phyloP scores from a whole-genome alignment of 2,329 filamentous ascomycete species.

The Westerdykella sp. region DNA sequence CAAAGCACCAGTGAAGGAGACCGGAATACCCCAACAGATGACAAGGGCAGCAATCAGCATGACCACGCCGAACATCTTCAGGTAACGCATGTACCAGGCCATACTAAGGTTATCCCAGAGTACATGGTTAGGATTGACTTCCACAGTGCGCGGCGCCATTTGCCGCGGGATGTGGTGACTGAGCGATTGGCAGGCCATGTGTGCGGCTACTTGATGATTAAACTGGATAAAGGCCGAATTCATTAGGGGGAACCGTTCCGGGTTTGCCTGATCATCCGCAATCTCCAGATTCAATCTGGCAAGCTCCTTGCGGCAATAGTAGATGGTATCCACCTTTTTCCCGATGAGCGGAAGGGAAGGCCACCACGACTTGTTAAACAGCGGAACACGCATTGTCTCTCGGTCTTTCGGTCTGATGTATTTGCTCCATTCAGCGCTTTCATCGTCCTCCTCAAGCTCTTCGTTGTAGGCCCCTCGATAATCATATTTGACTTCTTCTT shows the following conservation, averaged over 20 bases:
- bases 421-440: constrained; percentile 63
- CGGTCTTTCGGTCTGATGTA: constrained; percentile 77
- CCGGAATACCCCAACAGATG: constrained; percentile 83
- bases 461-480: constrained; percentile 26
- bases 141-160: constrained; percentile 88
- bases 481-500: constrained; percentile 27
- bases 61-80: constrained; percentile 62
- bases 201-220: constrained; percentile 92
- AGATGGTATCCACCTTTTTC: constrained; percentile 91
- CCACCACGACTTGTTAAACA: constrained; percentile 55
- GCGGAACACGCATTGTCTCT: constrained; percentile 72
- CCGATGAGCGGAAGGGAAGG: constrained; percentile 71
- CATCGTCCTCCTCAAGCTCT: constrained; percentile 24
- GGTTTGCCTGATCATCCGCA: constrained; percentile 77
- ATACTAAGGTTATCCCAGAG: constrained; percentile 98
- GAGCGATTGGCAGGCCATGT: constrained; percentile 93
- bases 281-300: constrained; percentile 88
- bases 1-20: constrained; percentile 78
- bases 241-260: constrained; percentile 84
- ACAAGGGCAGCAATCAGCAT: constrained; percentile 66
- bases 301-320: constrained; percentile 79
- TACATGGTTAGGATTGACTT: constrained; percentile 88
- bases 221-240: constrained; percentile 98
- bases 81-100: constrained; percentile 85
- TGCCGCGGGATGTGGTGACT: constrained; percentile 87